Evolutionary conservation across 2,329 filamentous ascomycete genomes (phyloP), one percentile per base, ranked within the genome.

Genomic region (Botrytis porri): DNA sequence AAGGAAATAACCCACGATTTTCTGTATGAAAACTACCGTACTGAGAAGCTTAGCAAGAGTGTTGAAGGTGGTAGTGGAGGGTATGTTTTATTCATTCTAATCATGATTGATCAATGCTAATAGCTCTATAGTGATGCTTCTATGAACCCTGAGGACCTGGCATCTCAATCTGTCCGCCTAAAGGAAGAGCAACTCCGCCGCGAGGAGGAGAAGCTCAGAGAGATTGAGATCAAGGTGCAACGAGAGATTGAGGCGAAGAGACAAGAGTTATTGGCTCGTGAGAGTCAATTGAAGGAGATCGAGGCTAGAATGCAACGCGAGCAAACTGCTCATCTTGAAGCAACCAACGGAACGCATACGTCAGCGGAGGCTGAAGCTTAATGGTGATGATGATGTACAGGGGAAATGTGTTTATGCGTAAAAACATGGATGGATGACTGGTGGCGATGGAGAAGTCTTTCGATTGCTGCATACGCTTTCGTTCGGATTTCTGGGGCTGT

Each of bases 1-100:
- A 99, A 99, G 90, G 96, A 99, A 84, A 99, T 99, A 82, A 99
- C 96, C 70, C 96, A 99, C 84, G 96, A 99, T 84, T 99, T 99
- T 91, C 87, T 99, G 77, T 99, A 99, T 86, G 96, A 99, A 84
- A 99, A 99, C 86, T 99, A 99, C 89, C 94, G 96, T 94, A 99
- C 96, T 81, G 96, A 99, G 93, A 98, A 98, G 88, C 93, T 99
- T 80, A 97, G 93, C 87, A 99, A 98, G 93, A 98, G 94, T 83
- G 96, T 99, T 79, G 95, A 98, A 82, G 93, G 93, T 83, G 93
- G 93, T 85, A 88, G 90, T 84, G 89, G 90, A 89, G 90, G 90
- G 94, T 97, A 93, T 79, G 94, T 94, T 74, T 75, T 64, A 14
- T 43, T 25, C 69, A 29, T 70, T 60, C 57, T 6, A 54, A 63